Percentiles rank a stretch among this genome's conserved stretches.
phyloP scores from a whole-genome alignment of 345 rosid genomes.

The Sisymbrium altissimum region DNA sequence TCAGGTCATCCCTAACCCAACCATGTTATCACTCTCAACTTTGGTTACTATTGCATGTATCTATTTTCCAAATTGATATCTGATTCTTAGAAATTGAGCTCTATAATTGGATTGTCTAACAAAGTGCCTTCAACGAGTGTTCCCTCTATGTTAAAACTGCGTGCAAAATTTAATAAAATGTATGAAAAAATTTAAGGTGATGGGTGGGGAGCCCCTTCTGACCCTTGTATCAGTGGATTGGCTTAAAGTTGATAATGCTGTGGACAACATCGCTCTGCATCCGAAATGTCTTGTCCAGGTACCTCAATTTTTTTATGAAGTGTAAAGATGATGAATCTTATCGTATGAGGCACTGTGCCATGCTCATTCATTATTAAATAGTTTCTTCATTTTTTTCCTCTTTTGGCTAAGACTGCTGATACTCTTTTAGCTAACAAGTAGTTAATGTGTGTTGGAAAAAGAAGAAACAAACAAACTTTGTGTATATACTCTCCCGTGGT shows the following conservation, averaged over 20 bases:
- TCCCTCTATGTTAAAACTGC: background rate
- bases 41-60: background rate
- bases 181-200: slow-evolving; percentile 47
- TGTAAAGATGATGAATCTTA: background rate
- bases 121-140: background rate
- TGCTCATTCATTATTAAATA: too few species aligned
- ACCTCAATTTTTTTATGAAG: background rate
- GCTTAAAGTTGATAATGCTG: slow-evolving; percentile 70
- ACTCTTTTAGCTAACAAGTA: background rate
- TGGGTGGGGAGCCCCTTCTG: slow-evolving; percentile 92
- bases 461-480: background rate
- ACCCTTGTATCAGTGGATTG: slow-evolving; percentile 88
- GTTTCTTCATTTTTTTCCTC: background rate
- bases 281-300: slow-evolving; percentile 91
- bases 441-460: slow-evolving; percentile 6
- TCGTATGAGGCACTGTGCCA: too few species aligned
- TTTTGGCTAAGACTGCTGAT: slow-evolving; percentile 8
- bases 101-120: background rate
- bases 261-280: slow-evolving; percentile 70
- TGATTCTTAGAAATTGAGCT: background rate
- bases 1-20: background rate
- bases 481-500: background rate
- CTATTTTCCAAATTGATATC: background rate
- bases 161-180: background rate
- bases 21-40: background rate